A percentile compares a stretch with the other conserved stretches of the same genome.
These are phyloP conservation scores for Cardamine resedifolia DNA, from an alignment of 345 rosid species.

Conservation along the genomic window DNA sequence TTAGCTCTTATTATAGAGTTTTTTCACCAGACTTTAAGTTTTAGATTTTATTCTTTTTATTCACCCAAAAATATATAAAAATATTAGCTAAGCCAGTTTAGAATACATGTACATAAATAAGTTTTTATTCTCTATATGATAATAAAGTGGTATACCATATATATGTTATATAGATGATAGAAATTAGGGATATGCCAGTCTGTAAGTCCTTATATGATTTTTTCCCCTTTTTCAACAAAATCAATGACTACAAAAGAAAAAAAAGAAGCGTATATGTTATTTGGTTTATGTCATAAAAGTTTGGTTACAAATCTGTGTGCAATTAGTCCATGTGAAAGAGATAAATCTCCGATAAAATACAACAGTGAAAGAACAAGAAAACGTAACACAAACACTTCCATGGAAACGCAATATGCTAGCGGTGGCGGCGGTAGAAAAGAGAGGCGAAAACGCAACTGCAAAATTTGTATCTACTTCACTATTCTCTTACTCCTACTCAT, in stretches of 20 bases:
- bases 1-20: no score
- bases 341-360: neutral
- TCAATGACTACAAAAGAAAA: neutral
- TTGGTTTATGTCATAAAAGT: neutral
- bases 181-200: neutral
- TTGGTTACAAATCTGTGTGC: neutral
- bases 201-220: neutral
- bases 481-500: slow-evolving; percentile 38
- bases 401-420: slow-evolving; percentile 31
- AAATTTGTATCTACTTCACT: slow-evolving; percentile 44
- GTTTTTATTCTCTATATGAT: neutral
- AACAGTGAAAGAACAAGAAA: neutral
- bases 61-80: neutral
- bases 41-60: no score
- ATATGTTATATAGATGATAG: neutral
- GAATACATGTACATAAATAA: neutral
- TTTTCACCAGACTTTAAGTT: no score
- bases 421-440: neutral
- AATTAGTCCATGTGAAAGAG: neutral
- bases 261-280: neutral
- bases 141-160: neutral
- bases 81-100: neutral
- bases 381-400: slow-evolving; percentile 30
- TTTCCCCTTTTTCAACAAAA: neutral
- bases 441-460: slow-evolving; percentile 35